Conservation (phyloP, 495 filamentous ascomycete species). For the Penicillium tannophilum region DNA sequence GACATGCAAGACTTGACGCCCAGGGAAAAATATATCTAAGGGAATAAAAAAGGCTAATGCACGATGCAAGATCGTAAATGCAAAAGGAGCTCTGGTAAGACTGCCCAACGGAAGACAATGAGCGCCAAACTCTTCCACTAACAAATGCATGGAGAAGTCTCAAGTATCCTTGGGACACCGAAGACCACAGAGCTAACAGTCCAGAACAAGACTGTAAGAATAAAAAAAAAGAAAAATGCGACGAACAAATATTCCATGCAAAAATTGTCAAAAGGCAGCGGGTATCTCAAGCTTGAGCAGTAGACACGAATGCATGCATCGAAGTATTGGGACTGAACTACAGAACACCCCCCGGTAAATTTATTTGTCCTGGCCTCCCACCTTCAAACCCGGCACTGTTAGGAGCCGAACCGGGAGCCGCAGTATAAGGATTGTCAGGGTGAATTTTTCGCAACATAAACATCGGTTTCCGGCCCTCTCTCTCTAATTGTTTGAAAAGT, state of each 20-base stretch:
- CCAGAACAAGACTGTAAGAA: not conserved
- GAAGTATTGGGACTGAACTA: constrained; percentile 22
- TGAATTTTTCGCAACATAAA: constrained; percentile 85
- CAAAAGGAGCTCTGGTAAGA: constrained; percentile 4
- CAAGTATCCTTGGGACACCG: not conserved
- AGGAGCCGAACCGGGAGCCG: constrained; percentile 34
- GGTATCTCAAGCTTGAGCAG: constrained; percentile 40
- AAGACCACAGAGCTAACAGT: not conserved
- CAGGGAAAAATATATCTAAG: constrained; percentile 14
- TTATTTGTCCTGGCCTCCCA: constrained; percentile 42
- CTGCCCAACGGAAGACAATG: not conserved
- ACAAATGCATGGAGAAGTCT: not conserved
- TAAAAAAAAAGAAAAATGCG: constrained; percentile 17
- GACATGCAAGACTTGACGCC: constrained; percentile 4
- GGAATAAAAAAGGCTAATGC: constrained; percentile 25
- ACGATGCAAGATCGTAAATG: constrained; percentile 16
- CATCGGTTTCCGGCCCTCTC: constrained; percentile 97
- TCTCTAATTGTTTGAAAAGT: constrained; percentile 94
- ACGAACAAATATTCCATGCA: constrained; percentile 24
- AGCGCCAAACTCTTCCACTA: not conserved
- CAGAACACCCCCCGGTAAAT: constrained; percentile 48
- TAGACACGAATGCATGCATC: constrained; percentile 25
- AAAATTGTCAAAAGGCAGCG: constrained; percentile 16
- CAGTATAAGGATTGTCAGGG: constrained; percentile 28
- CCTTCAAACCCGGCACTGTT: constrained; percentile 47